Evolutionary conservation across 2,329 filamentous ascomycete species (phyloP), one percentile per base, ranked within the genome.

Genomic region (Ascochyta rabiei): DNA sequence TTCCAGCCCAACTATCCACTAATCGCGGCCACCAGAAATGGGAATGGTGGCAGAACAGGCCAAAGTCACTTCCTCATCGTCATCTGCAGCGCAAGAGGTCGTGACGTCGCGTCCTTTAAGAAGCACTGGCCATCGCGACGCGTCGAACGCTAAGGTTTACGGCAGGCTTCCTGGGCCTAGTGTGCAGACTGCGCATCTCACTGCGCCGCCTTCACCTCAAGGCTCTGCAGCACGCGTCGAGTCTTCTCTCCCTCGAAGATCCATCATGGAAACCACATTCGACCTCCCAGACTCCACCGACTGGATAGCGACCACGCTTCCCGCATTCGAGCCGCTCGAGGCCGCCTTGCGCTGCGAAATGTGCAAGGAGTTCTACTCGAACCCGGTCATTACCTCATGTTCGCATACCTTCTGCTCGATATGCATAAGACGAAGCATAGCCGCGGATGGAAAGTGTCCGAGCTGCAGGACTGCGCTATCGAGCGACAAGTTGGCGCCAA

Each of bases 291-390:
- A 95, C 76, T 88, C 90, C n/a, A 93, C 90, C 48, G 91, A 96
- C 78, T 96, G 91, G 91, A 81, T 92, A 6, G 69, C 79, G 10
- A 96, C 91, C 12, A 83, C 86, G 2, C 80, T 96, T 1, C 77
- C 85, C 15, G 79, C 79, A 13, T 83, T 96, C 49, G 81, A 86
- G 42, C 79, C 84, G 13, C 85, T 99, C 59, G 95, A 99, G 70
- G 87, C 89, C 56, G 87, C 92, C 3, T 82, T 99, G 18, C 90
- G 95, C 66, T 99, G 95, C 77, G 91, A 98, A 76, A 90, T 99
- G 56, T 99, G 95, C 84, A 98, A 98, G 74, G 96, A 99, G 75
- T 96, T 98, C 77, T 98, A 90, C 79, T 86, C 86, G 57, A 96
- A 92, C 45, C 95, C 95, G 0, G 95, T 99, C 85, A 88, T 97